These are phyloP conservation scores for Phlebopus sp. DNA, from an alignment of 1,284 basidiomycete genomes.

Conservation along the genomic window DNA sequence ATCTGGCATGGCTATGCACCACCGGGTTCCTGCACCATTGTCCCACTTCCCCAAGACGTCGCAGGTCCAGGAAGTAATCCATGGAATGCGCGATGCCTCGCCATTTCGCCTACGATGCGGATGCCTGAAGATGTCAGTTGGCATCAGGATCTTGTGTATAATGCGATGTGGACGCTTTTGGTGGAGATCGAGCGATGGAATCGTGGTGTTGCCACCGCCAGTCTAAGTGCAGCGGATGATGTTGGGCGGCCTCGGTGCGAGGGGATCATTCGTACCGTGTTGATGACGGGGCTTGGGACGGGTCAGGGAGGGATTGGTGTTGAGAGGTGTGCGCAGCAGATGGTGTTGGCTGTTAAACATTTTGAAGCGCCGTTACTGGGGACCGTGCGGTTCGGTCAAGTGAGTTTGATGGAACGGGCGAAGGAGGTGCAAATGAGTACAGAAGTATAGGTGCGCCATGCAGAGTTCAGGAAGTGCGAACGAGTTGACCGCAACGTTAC, in stretches of 20 bases:
- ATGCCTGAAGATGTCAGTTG: conserved; percentile 19
- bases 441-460: no score
- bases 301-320: conserved; percentile 1
- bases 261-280: no score
- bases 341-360: conserved; percentile 4
- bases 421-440: background rate
- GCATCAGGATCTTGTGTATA: conserved; percentile 28
- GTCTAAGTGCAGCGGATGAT: no score
- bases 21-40: conserved; percentile 17
- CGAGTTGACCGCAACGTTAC: no score
- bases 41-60: background rate
- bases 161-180: conserved; percentile 25
- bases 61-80: background rate
- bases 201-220: no score
- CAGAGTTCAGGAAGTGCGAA: no score
- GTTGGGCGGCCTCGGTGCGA: no score
- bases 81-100: conserved; percentile 3
- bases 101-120: conserved; percentile 27
- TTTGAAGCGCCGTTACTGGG: background rate
- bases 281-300: conserved; percentile 7
- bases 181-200: conserved; percentile 2
- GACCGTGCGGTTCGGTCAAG: background rate
- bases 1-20: conserved; percentile 14
- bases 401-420: no score
- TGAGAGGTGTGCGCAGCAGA: conserved; percentile 4